These are phyloP conservation scores for Asclepias syriaca DNA, from an alignment of 257 asterid genomes.

Conservation along the genomic window DNA sequence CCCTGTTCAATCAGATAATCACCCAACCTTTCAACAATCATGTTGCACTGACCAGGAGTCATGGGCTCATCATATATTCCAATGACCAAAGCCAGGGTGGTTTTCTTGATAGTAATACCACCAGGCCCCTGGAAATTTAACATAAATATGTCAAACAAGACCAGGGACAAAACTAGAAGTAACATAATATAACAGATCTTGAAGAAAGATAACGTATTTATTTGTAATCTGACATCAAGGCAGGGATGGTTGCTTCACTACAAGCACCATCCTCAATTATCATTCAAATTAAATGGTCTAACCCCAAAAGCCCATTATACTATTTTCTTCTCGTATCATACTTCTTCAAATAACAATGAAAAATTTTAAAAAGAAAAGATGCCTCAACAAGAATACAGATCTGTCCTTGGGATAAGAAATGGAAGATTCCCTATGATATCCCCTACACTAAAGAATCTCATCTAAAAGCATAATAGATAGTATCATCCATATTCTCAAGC, in stretches of 20 bases:
- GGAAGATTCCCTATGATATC: neutral
- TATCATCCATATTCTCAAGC: neutral
- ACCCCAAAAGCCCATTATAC: neutral
- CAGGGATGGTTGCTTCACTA: neutral
- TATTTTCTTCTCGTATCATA: neutral
- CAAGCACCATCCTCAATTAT: neutral
- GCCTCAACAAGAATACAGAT: neutral
- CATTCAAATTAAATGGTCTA: neutral
- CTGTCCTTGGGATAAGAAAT: neutral
- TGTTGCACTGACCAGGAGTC: constrained; percentile 41
- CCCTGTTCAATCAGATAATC: constrained; percentile 34
- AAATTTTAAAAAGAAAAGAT: neutral
- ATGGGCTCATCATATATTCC: constrained; percentile 42
- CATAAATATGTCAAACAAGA: neutral
- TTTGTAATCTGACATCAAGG: neutral
- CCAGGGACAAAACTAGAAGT: neutral
- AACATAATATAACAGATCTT: neutral
- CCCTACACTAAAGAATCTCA: neutral
- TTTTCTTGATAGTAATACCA: constrained; percentile 39
- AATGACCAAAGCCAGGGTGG: constrained; percentile 32
- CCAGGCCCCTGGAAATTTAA: constrained; percentile 31
- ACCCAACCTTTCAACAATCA: constrained; percentile 43
- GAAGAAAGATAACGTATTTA: neutral
- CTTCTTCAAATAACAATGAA: neutral
- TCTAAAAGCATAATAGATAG: neutral